Conservation (phyloP, 495 filamentous ascomycete species). For the Daldinia bambusicola region DNA sequence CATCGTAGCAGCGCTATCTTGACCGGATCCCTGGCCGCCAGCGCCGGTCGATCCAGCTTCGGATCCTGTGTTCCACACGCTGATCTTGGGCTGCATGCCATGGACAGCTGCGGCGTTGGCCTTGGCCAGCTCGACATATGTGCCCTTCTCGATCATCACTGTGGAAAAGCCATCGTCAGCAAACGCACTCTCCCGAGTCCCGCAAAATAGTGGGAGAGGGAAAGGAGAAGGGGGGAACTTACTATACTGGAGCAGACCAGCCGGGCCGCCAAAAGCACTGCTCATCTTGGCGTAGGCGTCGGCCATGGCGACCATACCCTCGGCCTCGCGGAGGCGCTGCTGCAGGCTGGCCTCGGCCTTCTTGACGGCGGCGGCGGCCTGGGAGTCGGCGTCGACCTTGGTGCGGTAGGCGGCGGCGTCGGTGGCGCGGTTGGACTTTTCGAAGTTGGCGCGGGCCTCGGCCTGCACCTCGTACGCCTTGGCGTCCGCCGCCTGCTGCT, state of each 20-base stretch:
- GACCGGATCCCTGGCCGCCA: slow-evolving; percentile 47
- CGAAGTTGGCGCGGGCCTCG: slow-evolving; percentile 68
- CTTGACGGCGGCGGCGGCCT: slow-evolving; percentile 59
- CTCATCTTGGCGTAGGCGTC: slow-evolving; percentile 76
- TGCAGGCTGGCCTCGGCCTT: slow-evolving; percentile 72
- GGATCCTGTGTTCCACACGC: slow-evolving; percentile 82
- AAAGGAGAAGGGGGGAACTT: not conserved
- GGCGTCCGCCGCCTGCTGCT: slow-evolving; percentile 78
- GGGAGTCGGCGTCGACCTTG: slow-evolving; percentile 49
- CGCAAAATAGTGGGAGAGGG: no score
- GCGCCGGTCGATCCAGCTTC: slow-evolving; percentile 50
- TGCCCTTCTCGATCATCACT: slow-evolving; percentile 77
- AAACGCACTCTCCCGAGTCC: not conserved
- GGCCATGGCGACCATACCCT: slow-evolving; percentile 78
- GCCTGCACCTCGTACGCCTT: slow-evolving; percentile 66
- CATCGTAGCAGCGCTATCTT: slow-evolving; percentile 53
- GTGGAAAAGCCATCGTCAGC: slow-evolving; percentile 7
- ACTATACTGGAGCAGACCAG: slow-evolving; percentile 75
- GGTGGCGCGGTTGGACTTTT: slow-evolving; percentile 64
- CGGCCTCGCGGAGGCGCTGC: slow-evolving; percentile 73
- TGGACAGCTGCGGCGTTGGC: slow-evolving; percentile 77
- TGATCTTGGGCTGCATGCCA: slow-evolving; percentile 87
- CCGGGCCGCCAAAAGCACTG: slow-evolving; percentile 77
- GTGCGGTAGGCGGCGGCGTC: slow-evolving; percentile 63
- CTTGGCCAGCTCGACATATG: slow-evolving; percentile 71